Conservation (phyloP, 352 stramenopile genomes). For the Phytophthora cryptogea region DNA sequence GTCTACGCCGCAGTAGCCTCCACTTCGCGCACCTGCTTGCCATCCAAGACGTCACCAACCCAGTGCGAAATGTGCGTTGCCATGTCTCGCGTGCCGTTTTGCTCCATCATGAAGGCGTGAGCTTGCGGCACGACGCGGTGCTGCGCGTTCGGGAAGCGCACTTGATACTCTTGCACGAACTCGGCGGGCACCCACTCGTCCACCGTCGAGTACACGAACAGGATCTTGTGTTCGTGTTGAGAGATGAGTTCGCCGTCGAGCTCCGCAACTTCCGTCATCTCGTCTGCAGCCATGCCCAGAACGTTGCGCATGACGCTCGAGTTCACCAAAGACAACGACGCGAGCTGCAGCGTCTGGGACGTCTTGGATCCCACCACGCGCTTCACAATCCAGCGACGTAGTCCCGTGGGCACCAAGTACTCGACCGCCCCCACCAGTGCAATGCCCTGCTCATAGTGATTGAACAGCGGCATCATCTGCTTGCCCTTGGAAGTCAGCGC, state of each 20-base stretch:
- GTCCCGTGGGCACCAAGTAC: conserved; percentile 39
- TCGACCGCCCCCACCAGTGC: conserved; percentile 46
- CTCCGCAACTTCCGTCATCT: conserved; percentile 59
- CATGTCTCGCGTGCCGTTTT: conserved; percentile 67
- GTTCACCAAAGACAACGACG: conserved; percentile 60
- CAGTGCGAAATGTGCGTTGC: conserved; percentile 61
- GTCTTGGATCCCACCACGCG: conserved; percentile 41
- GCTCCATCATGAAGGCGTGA: conserved; percentile 84
- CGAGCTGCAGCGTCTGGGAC: conserved; percentile 50
- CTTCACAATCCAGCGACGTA: conserved; percentile 56
- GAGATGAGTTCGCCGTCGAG: conserved; percentile 48
- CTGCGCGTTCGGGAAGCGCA: conserved; percentile 46
- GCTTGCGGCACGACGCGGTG: conserved; percentile 59
- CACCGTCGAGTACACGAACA: conserved; percentile 73
- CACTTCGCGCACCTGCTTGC: conserved; percentile 23
- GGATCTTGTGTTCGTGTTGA: conserved; percentile 50
- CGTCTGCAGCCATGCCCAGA: conserved; percentile 66
- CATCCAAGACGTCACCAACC: conserved; percentile 45
- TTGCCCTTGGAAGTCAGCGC: conserved; percentile 46
- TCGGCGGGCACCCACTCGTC: conserved; percentile 73
- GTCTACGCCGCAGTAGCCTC: conserved; percentile 23
- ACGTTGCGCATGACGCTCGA: conserved; percentile 63
- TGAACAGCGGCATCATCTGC: conserved; percentile 57
- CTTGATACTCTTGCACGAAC: conserved; percentile 59
- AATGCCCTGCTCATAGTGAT: conserved; percentile 36